These are phyloP conservation scores for Trichoderma sp. DNA, from an alignment of 2,329 filamentous ascomycete species.

Conservation along the genomic window DNA sequence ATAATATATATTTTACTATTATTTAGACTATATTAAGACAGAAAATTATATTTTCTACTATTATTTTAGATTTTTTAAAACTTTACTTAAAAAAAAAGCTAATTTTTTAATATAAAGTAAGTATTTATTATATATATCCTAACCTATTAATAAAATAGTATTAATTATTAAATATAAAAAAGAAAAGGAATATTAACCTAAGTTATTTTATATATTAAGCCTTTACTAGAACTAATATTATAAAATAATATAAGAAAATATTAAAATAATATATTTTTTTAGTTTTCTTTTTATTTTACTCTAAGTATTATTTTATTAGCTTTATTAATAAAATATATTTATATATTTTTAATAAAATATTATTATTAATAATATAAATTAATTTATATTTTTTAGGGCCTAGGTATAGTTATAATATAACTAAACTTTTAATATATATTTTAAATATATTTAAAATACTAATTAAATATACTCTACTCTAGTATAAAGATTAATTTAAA, in stretches of 20 bases:
- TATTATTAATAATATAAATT: not conserved
- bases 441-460: not conserved
- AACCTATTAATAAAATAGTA: not conserved
- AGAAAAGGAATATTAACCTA: not conserved
- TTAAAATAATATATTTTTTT: not conserved
- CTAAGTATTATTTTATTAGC: not conserved
- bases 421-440: not conserved
- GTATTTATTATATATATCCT: not conserved
- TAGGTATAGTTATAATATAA: not conserved
- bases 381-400: not conserved
- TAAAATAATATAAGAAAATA: not conserved
- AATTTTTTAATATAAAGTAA: not conserved
- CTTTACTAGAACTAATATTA: not conserved
- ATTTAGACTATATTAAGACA: not conserved
- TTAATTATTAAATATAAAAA: not conserved
- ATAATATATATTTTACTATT: not conserved
- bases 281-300: not conserved
- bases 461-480: not conserved
- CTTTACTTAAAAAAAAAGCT: not conserved
- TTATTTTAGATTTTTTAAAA: not conserved
- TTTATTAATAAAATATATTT: not conserved
- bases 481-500: not conserved
- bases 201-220: not conserved
- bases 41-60: not conserved
- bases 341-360: not conserved